phyloP scores from a whole-genome alignment of 2,329 filamentous ascomycete genomes.

The Xylariaceae sp. region DNA sequence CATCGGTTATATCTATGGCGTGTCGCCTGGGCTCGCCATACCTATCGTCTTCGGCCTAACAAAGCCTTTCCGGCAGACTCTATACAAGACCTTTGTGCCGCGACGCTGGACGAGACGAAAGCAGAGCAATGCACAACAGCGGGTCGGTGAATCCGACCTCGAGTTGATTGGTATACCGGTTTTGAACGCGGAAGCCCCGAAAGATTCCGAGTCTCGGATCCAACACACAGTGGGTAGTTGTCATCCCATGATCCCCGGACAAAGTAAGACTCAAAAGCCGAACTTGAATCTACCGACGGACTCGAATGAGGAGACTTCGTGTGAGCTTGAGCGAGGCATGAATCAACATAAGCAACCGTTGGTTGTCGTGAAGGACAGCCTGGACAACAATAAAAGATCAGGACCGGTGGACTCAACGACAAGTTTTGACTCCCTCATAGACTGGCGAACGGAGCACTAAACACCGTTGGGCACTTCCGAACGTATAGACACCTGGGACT shows the following conservation, averaged over 20 bases:
- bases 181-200: background rate
- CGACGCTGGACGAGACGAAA: background rate
- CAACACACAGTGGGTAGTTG: background rate
- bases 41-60: slow-evolving; percentile 1
- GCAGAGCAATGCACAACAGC: background rate
- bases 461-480: background rate
- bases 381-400: background rate
- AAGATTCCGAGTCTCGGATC: background rate
- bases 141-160: background rate
- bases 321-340: background rate
- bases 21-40: background rate
- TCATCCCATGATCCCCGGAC: background rate
- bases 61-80: background rate
- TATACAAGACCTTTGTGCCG: background rate
- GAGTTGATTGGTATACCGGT: background rate
- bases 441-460: background rate
- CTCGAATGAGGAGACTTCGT: background rate
- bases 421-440: background rate
- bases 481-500: too few relatives aligned
- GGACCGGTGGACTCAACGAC: background rate
- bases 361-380: background rate
- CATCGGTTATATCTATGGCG: slow-evolving; percentile 1
- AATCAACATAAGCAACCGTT: background rate
- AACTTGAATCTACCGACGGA: background rate
- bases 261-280: background rate